Percentiles rank a stretch among this genome's conserved stretches.
Evolutionary conservation across 2,329 filamentous ascomycete genomes (phyloP).

Genomic region (Aspergillus clavatus): DNA sequence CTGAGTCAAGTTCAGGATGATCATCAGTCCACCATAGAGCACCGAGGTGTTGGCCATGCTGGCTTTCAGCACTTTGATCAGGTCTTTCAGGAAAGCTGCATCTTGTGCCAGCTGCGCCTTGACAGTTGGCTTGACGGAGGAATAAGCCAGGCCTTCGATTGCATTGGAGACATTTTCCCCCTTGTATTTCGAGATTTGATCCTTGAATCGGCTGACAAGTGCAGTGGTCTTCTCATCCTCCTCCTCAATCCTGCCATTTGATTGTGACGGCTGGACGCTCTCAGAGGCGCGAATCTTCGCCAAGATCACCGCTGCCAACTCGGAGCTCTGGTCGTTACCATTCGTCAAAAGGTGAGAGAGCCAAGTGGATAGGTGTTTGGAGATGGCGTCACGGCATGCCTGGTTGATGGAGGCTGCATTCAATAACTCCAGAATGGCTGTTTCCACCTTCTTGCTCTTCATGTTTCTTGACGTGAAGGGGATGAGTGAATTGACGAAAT

Average conservation of each 20-base stretch:
- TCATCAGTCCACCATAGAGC: conserved; percentile 80
- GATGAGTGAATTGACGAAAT: conserved; percentile 73
- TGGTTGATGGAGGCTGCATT: conserved; percentile 87
- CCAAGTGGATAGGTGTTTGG: conserved; percentile 81
- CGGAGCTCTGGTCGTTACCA: conserved; percentile 52
- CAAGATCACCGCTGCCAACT: conserved; percentile 65
- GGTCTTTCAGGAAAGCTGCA: conserved; percentile 59
- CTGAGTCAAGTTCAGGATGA: conserved; percentile 76
- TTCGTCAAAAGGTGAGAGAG: conserved; percentile 77
- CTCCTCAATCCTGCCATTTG: conserved; percentile 31
- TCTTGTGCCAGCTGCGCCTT: conserved; percentile 77
- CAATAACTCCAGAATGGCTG: conserved; percentile 79
- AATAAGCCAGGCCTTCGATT: conserved; percentile 87
- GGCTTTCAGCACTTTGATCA: conserved; percentile 51
- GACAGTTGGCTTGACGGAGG: conserved; percentile 76
- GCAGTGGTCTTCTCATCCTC: conserved; percentile 47
- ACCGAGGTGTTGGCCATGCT: conserved; percentile 61
- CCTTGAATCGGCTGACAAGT: conserved; percentile 52
- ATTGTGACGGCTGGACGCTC: conserved; percentile 24
- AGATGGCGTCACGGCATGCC: conserved; percentile 74
- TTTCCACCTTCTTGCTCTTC: conserved; percentile 81
- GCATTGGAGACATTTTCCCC: conserved; percentile 63
- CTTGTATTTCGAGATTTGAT: conserved; percentile 38
- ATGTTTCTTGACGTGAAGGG: conserved; percentile 72
- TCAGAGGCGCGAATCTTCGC: conserved; percentile 54